Percentiles rank a stretch among this genome's conserved stretches.
Conservation (phyloP, 768 basidiomycete genomes). For the Agaricus subrufescens region DNA sequence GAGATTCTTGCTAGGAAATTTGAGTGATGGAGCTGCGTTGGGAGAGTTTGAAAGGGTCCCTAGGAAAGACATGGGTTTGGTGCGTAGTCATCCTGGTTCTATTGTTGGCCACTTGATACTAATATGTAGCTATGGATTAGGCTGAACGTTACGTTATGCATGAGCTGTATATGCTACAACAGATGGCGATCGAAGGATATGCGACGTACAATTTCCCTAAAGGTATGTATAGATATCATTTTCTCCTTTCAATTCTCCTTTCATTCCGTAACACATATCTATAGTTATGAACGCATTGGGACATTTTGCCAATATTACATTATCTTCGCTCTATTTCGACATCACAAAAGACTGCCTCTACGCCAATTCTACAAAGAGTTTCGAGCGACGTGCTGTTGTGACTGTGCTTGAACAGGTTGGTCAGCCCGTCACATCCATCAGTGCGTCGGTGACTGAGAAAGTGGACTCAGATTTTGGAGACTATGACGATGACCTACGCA, state of each 20-base stretch:
- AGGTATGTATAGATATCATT: constrained; percentile 42
- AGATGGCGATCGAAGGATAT: constrained; percentile 64
- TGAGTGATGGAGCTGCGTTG: constrained; percentile 36
- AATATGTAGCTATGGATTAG: constrained; percentile 32
- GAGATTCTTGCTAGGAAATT: constrained; percentile 82
- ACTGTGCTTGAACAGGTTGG: constrained; percentile 67
- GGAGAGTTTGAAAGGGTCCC: constrained; percentile 30
- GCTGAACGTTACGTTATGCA: constrained; percentile 85
- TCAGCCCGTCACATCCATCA: not conserved
- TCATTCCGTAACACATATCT: not conserved
- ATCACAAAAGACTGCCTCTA: constrained; percentile 89
- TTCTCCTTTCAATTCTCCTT: no score
- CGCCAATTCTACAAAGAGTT: constrained; percentile 48
- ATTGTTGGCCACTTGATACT: not conserved
- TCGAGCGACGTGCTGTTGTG: constrained; percentile 58
- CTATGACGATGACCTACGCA: constrained; percentile 67
- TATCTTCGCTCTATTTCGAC: constrained; percentile 92
- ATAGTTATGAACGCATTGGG: constrained; percentile 68
- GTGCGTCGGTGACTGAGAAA: not conserved
- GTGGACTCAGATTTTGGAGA: constrained; percentile 52
- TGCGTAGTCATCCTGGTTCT: constrained; percentile 27
- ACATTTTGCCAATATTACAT: constrained; percentile 75
- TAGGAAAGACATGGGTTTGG: constrained; percentile 55
- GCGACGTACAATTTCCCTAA: constrained; percentile 72
- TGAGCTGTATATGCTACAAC: constrained; percentile 72